These are phyloP conservation scores for Sporothrix mexicana DNA, from an alignment of 2,329 filamentous ascomycete species.

Conservation along the genomic window DNA sequence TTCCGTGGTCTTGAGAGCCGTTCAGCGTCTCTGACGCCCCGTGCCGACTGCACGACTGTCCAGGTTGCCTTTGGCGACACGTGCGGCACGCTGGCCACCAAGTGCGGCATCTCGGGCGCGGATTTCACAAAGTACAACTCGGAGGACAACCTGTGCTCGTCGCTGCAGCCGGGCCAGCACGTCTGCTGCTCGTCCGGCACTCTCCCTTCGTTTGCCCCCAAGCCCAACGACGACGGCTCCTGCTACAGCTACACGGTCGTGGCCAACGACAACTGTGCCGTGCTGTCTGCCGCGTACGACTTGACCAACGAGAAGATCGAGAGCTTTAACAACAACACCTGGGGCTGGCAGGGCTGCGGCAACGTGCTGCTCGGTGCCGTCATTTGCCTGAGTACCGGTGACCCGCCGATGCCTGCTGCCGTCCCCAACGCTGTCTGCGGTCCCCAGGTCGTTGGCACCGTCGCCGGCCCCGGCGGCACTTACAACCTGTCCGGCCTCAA, in stretches of 20 bases:
- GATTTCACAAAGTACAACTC: slow-evolving; percentile 42
- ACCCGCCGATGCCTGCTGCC: slow-evolving; percentile 45
- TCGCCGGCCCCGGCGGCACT: slow-evolving; percentile 37
- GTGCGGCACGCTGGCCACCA: slow-evolving; percentile 31
- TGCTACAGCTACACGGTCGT: slow-evolving; percentile 46
- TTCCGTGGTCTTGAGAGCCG: neutral
- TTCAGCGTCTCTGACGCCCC: neutral
- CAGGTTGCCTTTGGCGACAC: slow-evolving; percentile 32
- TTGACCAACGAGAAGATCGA: slow-evolving; percentile 32
- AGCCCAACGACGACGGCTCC: slow-evolving; percentile 46
- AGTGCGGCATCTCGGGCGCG: slow-evolving; percentile 34
- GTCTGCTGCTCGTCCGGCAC: slow-evolving; percentile 49
- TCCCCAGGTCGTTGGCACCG: slow-evolving; percentile 44
- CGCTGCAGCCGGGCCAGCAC: slow-evolving; percentile 44
- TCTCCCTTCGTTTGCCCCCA: slow-evolving; percentile 45
- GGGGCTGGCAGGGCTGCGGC: slow-evolving; percentile 48
- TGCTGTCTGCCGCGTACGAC: slow-evolving; percentile 39
- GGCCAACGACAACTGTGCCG: slow-evolving; percentile 44
- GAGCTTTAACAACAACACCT: slow-evolving; percentile 47
- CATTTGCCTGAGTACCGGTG: slow-evolving; percentile 47
- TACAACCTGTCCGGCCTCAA: slow-evolving; percentile 40
- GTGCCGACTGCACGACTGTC: slow-evolving; percentile 32
- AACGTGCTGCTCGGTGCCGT: slow-evolving; percentile 40
- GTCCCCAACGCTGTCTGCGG: slow-evolving; percentile 46
- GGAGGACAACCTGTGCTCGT: slow-evolving; percentile 42